Percentiles rank a stretch among this genome's conserved stretches.
Conservation (phyloP, 1,284 basidiomycete genomes). For the Leccinum pachyderme region DNA sequence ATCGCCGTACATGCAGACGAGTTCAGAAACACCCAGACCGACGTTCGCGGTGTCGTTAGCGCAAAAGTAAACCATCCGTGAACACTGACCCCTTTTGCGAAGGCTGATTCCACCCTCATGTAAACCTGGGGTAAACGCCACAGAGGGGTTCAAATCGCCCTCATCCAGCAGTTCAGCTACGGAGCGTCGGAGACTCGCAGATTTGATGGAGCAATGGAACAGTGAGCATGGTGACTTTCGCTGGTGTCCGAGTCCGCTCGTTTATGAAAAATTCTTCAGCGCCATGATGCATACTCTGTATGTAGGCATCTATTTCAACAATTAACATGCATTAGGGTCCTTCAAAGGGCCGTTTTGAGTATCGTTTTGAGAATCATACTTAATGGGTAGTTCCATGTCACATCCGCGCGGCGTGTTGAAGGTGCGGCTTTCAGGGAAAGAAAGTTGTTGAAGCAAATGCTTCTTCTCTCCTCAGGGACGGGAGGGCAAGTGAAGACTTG, state of each 20-base stretch:
- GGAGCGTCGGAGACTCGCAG: neutral
- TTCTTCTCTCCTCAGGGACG: constrained; percentile 1
- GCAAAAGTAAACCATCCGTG: neutral
- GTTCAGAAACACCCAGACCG: constrained; percentile 67
- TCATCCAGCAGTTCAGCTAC: neutral
- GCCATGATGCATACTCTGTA: neutral
- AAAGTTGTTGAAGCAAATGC: neutral
- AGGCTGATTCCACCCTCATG: constrained; percentile 89
- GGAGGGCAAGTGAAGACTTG: constrained; percentile 11
- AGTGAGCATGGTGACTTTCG: neutral
- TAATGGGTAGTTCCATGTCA: neutral
- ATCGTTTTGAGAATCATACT: too few relatives aligned
- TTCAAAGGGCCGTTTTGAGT: too few relatives aligned
- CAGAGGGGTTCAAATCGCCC: constrained; percentile 42
- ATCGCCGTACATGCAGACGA: constrained; percentile 73
- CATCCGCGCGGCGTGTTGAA: neutral
- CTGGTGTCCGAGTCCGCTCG: neutral
- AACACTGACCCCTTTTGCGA: constrained; percentile 72
- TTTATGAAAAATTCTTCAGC: neutral
- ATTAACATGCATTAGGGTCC: neutral
- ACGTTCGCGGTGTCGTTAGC: neutral
- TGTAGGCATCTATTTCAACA: neutral
- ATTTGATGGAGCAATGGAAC: neutral
- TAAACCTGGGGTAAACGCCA: constrained; percentile 58
- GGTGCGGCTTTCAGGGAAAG: neutral